Percentiles rank a stretch among this genome's conserved stretches.
These are phyloP conservation scores for Penicillium roqueforti DNA, from an alignment of 495 filamentous ascomycete species.

Conservation along the genomic window DNA sequence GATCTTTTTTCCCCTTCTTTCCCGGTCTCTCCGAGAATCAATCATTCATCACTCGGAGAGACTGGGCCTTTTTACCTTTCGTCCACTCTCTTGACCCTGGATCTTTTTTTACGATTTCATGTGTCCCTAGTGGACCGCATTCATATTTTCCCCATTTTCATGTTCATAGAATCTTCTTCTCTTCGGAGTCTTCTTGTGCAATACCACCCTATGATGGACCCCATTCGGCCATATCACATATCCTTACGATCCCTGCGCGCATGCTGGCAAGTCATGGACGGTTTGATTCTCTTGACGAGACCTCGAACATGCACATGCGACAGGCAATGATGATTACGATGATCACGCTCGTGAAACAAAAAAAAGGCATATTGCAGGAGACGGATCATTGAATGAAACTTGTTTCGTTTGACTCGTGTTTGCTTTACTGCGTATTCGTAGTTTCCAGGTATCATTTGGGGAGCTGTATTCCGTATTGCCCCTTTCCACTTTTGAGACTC, in stretches of 20 bases:
- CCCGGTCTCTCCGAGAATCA: neutral
- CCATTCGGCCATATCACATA: slow-evolving; percentile 6
- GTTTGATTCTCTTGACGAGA: slow-evolving; percentile 9
- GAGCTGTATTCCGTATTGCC: no score
- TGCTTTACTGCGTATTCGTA: neutral
- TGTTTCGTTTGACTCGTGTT: neutral
- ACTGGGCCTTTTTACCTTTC: neutral
- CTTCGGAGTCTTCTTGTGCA: slow-evolving; percentile 2
- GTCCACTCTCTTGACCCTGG: slow-evolving; percentile 2
- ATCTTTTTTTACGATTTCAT: slow-evolving; percentile 1
- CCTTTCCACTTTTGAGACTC: neutral
- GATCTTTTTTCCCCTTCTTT: slow-evolving; percentile 5
- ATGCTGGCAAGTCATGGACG: neutral
- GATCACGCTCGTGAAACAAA: slow-evolving; percentile 5
- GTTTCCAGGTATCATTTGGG: neutral
- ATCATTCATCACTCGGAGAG: neutral
- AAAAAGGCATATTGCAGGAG: neutral
- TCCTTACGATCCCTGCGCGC: slow-evolving; percentile 2
- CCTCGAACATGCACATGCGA: slow-evolving; percentile 1
- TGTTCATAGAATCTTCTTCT: slow-evolving; percentile 14
- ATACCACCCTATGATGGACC: slow-evolving; percentile 10
- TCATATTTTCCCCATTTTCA: slow-evolving; percentile 2
- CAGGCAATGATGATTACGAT: slow-evolving; percentile 6
- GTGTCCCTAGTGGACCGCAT: slow-evolving; percentile 6
- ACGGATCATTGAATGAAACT: neutral